Base-by-base conservation (phyloP, 257 asterid genomes). In the Buddleja alternifolia region DNA sequence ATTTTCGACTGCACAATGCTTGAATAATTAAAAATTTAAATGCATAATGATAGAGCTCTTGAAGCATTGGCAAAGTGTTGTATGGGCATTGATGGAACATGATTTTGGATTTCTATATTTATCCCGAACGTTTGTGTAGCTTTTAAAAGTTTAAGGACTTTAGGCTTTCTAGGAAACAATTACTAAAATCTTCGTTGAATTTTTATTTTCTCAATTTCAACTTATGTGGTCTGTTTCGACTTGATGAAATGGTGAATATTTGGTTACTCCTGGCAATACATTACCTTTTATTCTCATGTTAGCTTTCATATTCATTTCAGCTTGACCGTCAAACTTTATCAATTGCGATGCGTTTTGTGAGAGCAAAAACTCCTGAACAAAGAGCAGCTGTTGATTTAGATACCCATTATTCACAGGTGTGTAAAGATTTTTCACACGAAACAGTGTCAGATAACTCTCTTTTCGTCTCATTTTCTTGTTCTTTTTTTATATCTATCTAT, bases 331-430 rank as follows among this genome's bases (percentile, higher is more conserved):
- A 67, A 76, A 83, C 88, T 45, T 77, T 94, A 67, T 94, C 99
- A 1, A 85, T 94, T 74, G 98, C 94, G 7, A 46, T 94, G 73
- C 97, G 99, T 44, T 91, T 94, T 79, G 40, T 90, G 74, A 90
- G 57, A 87, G 98, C 98, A 21, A 93, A 85, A 72, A 93, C 96
- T 44, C 96, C 99, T 37, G 96, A 92, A 75, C 95, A 94, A 81
- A 94, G 99, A 83, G 99, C 99, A 37, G 96, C 99, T 46, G 99
- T 94, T 70, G 99, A 94, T 86, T 79, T 94, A 76, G 99, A 94
- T 75, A 89, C 98, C 21, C 99, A 94, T 75, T 94, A 89, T 78
- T 89, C 99, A 10, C 79, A 86, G 92, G 98, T 89, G 61, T 45
- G 20, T 60, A 21, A 32, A 15, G 2, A 19, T 39, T 63, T 60